Evolutionary conservation across 2,329 filamentous ascomycete species (phyloP).

Genomic region (Cladosporium sp.): DNA sequence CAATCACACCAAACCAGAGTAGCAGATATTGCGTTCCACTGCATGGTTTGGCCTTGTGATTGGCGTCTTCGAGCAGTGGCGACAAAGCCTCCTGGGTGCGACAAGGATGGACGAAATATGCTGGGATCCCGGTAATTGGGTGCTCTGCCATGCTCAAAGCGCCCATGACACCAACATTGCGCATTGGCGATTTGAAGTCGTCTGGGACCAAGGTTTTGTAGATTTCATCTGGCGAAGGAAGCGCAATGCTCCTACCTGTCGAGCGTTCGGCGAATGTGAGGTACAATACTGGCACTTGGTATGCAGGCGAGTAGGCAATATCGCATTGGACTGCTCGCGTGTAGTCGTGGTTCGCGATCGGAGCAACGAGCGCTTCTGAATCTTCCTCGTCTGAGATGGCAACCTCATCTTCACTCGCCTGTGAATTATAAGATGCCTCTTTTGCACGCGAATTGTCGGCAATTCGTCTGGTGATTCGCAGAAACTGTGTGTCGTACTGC

Average conservation of each 20-base stretch:
- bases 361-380: neutral
- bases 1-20: slow-evolving; percentile 86
- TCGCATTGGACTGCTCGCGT: slow-evolving; percentile 36
- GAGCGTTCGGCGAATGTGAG: slow-evolving; percentile 33
- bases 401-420: neutral
- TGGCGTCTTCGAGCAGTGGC: slow-evolving; percentile 41
- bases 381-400: slow-evolving; percentile 1
- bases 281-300: slow-evolving; percentile 49
- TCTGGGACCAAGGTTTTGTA: slow-evolving; percentile 40
- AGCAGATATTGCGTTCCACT: slow-evolving; percentile 70
- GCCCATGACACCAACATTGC: slow-evolving; percentile 38
- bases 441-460: neutral
- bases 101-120: slow-evolving; percentile 93
- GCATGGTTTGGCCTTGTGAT: neutral
- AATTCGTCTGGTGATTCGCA: slow-evolving; percentile 1
- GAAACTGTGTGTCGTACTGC: slow-evolving; percentile 3
- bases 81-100: slow-evolving; percentile 78
- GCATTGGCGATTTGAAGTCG: slow-evolving; percentile 35
- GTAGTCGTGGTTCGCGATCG: neutral
- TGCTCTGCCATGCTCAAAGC: slow-evolving; percentile 60
- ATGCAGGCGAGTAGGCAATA: slow-evolving; percentile 45
- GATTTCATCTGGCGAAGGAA: slow-evolving; percentile 34
- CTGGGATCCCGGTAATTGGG: slow-evolving; percentile 73
- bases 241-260: neutral
- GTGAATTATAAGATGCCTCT: neutral